A percentile compares a stretch with the other conserved stretches of the same genome.
These are phyloP conservation scores for Trametes elegans DNA, from an alignment of 768 basidiomycete genomes.

Conservation along the genomic window DNA sequence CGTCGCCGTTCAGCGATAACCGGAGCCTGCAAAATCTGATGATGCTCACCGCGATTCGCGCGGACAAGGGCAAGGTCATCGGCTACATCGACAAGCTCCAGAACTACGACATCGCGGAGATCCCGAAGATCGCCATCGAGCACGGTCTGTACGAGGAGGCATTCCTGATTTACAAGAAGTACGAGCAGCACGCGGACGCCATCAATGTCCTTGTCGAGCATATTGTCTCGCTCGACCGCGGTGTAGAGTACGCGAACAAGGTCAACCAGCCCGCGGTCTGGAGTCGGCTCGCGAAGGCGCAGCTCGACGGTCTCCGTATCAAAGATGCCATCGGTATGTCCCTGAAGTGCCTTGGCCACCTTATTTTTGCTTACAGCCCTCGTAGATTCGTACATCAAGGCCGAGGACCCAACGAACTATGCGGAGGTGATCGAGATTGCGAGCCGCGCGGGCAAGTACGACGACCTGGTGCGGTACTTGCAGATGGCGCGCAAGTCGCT, in stretches of 20 bases:
- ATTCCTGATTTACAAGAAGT: conserved; percentile 95
- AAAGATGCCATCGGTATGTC: conserved; percentile 91
- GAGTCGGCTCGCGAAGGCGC: conserved; percentile 97
- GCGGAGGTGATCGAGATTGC: conserved; percentile 95
- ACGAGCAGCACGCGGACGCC: conserved; percentile 91
- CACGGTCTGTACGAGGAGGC: conserved; percentile 96
- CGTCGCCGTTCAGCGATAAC: conserved; percentile 97
- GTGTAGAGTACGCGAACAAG: conserved; percentile 93
- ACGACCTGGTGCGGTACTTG: conserved; percentile 92
- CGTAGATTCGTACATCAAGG: conserved; percentile 95
- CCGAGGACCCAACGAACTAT: conserved; percentile 92
- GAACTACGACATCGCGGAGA: conserved; percentile 92
- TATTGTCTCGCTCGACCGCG: conserved; percentile 96
- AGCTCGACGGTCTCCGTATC: conserved; percentile 95
- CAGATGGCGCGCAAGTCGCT: conserved; percentile 99
- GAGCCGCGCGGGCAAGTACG: conserved; percentile 86
- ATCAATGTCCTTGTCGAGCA: conserved; percentile 99
- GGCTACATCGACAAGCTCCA: conserved; percentile 96
- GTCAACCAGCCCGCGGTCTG: conserved; percentile 96
- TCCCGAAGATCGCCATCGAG: conserved; percentile 95
- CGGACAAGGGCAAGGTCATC: conserved; percentile 98
- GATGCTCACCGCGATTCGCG: conserved; percentile 91
- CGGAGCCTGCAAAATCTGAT: conserved; percentile 94
- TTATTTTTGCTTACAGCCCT: not conserved
- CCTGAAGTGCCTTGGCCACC: not conserved